These are phyloP conservation scores for Epichloe sibirici DNA, from an alignment of 2,329 filamentous ascomycete species.

Conservation along the genomic window DNA sequence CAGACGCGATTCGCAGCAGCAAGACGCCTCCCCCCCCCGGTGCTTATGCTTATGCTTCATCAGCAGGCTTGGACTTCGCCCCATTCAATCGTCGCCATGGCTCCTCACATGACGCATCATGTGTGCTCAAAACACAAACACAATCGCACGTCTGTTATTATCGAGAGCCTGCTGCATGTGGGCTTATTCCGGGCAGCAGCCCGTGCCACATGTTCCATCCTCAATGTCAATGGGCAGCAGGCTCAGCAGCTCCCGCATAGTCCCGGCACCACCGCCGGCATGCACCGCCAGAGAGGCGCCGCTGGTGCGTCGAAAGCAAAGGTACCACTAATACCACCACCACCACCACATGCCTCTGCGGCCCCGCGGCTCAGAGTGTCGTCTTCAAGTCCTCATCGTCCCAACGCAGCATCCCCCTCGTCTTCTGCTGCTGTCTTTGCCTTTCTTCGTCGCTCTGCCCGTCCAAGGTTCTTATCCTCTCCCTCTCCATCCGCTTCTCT, in stretches of 20 bases:
- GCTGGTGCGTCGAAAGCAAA: not conserved
- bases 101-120: constrained; percentile 1
- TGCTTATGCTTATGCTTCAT: too few relatives aligned
- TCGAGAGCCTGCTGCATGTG: not conserved
- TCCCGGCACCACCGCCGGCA: too few relatives aligned
- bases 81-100: constrained; percentile 1
- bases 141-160: not conserved
- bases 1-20: too few relatives aligned
- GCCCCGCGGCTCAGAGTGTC: not conserved
- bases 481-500: not conserved
- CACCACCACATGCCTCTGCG: not conserved
- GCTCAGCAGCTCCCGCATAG: too few relatives aligned
- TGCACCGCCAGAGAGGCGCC: not conserved
- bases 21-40: too few relatives aligned
- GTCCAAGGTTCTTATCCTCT: not conserved
- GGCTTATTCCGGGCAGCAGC: not conserved
- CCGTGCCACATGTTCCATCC: too few relatives aligned
- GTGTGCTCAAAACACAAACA: not conserved
- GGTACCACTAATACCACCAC: too few relatives aligned
- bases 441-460: constrained; percentile 1
- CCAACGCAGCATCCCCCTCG: not conserved
- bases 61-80: not conserved
- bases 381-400: not conserved
- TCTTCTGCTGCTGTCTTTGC: not conserved
- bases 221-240: too few relatives aligned